These are phyloP conservation scores for Chlorella sorokiniana DNA, from an alignment of 139 green algal species.

Conservation along the genomic window DNA sequence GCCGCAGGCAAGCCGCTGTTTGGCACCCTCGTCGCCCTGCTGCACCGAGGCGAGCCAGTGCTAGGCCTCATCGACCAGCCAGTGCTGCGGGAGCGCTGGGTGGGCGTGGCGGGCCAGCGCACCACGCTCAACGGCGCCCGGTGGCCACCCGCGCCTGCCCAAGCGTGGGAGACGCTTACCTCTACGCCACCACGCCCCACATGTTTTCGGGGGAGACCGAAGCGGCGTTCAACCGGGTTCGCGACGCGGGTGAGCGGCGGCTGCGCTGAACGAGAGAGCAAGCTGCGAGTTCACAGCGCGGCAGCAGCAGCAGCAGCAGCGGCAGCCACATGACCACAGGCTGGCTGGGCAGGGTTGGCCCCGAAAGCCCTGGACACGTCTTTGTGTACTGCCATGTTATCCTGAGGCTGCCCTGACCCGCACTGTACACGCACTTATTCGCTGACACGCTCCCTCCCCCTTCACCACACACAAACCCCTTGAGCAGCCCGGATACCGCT, in stretches of 20 bases:
- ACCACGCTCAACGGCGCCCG: constrained; percentile 89
- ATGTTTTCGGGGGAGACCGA: constrained; percentile 85
- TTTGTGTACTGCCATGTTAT: background rate
- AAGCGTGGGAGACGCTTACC: constrained; percentile 59
- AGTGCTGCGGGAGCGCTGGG: constrained; percentile 88
- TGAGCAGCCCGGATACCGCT: constrained; percentile 71
- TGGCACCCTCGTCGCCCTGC: constrained; percentile 93
- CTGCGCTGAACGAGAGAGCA: background rate
- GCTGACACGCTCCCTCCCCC: background rate
- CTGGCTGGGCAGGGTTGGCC: too few species aligned
- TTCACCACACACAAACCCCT: too few species aligned
- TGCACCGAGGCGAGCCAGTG: constrained; percentile 85
- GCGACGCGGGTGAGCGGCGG: constrained; percentile 45
- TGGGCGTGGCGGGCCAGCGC: constrained; percentile 77
- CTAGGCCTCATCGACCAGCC: constrained; percentile 98
- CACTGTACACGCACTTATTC: too few species aligned
- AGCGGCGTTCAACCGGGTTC: constrained; percentile 72
- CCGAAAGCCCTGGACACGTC: background rate
- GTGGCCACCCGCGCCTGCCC: constrained; percentile 58
- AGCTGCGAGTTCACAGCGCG: too few species aligned
- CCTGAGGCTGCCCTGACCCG: background rate
- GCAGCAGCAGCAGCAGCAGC: too few species aligned
- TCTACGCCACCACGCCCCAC: constrained; percentile 91
- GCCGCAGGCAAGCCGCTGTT: constrained; percentile 96
- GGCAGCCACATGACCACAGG: too few species aligned